Conservation (phyloP, 1,284 basidiomycete species). For the Termitomyces sp. region DNA sequence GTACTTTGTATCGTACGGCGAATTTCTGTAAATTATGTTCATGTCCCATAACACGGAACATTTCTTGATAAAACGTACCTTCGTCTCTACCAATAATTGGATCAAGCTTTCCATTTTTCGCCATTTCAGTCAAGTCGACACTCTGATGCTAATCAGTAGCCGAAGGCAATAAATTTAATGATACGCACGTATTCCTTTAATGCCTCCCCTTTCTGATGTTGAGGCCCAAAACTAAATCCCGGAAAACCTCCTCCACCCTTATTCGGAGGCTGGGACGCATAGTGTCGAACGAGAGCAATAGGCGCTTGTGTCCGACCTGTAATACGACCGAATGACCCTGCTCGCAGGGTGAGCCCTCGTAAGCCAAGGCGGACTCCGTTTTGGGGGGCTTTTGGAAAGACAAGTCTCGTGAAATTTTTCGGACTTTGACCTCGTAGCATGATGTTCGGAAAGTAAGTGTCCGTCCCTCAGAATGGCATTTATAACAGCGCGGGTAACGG, state of each 20-base stretch:
- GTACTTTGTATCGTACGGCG: constrained; percentile 84
- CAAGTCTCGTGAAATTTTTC: background rate
- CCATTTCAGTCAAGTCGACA: constrained; percentile 80
- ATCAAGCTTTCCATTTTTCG: constrained; percentile 81
- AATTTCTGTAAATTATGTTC: constrained; percentile 55
- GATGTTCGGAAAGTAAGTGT: background rate
- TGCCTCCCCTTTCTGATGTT: constrained; percentile 74
- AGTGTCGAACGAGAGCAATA: constrained; percentile 16
- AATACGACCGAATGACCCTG: constrained; percentile 4
- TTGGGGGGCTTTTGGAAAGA: background rate
- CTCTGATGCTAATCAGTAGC: constrained; percentile 40
- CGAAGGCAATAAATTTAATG: background rate
- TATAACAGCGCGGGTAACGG: background rate
- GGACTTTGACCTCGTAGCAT: constrained; percentile 7
- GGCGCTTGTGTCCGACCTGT: background rate
- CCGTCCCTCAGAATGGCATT: background rate
- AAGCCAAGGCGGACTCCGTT: constrained; percentile 6
- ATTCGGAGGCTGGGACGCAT: constrained; percentile 29
- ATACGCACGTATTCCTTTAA: constrained; percentile 75
- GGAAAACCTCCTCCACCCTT: constrained; percentile 41
- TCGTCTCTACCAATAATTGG: constrained; percentile 88
- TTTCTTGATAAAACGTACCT: constrained; percentile 34
- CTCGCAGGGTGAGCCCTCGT: constrained; percentile 5
- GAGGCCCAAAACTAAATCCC: constrained; percentile 48
- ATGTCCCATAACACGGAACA: background rate